Evolutionary conservation across 768 basidiomycete genomes (phyloP).

Genomic region (Tricholoma saponaceum): DNA sequence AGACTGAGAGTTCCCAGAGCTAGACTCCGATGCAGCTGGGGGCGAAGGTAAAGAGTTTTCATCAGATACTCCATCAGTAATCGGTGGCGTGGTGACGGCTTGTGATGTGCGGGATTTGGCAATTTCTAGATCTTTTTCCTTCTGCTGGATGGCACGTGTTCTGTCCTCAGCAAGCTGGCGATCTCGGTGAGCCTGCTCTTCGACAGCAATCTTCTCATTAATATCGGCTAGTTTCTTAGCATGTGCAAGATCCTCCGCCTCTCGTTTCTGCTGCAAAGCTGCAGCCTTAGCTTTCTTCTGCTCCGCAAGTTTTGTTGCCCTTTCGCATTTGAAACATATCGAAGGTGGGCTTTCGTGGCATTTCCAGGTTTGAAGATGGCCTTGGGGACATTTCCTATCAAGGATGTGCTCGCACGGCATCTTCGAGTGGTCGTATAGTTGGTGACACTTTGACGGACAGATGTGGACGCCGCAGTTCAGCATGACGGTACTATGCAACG

Average conservation of each 20-base stretch:
- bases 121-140: not conserved
- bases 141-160: not conserved
- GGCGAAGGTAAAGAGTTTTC: not conserved
- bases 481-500: constrained; percentile 7
- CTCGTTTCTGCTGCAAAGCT: constrained; percentile 38
- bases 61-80: not conserved
- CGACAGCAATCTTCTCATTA: constrained; percentile 34
- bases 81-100: not conserved
- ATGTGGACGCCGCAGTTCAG: constrained; percentile 49
- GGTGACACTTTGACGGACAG: constrained; percentile 63
- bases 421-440: constrained; percentile 48
- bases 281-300: constrained; percentile 37
- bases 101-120: not conserved
- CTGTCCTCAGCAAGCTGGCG: constrained; percentile 21
- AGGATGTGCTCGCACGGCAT: constrained; percentile 41
- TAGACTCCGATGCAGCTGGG: not conserved
- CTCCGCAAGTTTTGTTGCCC: constrained; percentile 35
- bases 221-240: constrained; percentile 36
- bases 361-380: constrained; percentile 39
- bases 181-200: constrained; percentile 32
- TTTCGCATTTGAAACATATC: constrained; percentile 45
- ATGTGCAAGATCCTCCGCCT: constrained; percentile 41
- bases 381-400: constrained; percentile 34
- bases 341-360: constrained; percentile 37
- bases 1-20: not conserved